A percentile compares a stretch with the other conserved stretches of the same genome.
Evolutionary conservation across 2,329 filamentous ascomycete species (phyloP).

Genomic region (Neoarthrinium moseri): DNA sequence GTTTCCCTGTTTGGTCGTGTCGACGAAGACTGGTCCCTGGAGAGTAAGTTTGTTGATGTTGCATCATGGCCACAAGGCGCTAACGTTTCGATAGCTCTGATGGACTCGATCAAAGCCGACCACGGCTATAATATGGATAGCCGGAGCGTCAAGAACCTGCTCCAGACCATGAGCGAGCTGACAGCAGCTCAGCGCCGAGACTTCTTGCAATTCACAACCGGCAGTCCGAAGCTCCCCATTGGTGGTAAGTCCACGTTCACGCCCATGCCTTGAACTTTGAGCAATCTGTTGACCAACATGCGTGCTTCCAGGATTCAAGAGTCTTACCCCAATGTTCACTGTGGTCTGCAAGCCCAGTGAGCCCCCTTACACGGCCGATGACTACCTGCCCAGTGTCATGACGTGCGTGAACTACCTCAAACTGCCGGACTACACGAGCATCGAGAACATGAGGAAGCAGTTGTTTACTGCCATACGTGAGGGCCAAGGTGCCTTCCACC

Average conservation of each 20-base stretch:
- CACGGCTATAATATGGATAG: slow-evolving; percentile 99
- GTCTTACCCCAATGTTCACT: slow-evolving; percentile 95
- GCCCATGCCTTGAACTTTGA: too few species aligned
- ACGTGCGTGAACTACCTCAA: slow-evolving; percentile 99
- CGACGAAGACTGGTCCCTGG: slow-evolving; percentile 95
- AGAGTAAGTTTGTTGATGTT: slow-evolving; percentile 77
- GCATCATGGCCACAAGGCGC: too few species aligned
- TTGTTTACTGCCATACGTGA: slow-evolving; percentile 86
- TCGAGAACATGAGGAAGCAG: slow-evolving; percentile 75
- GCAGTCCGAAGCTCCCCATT: slow-evolving; percentile 96
- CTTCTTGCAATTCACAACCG: slow-evolving; percentile 96
- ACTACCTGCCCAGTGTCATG: slow-evolving; percentile 99
- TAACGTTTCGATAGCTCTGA: slow-evolving; percentile 63
- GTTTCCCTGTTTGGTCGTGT: slow-evolving; percentile 91
- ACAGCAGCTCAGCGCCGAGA: slow-evolving; percentile 74
- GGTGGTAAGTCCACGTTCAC: slow-evolving; percentile 91
- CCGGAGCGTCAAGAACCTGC: slow-evolving; percentile 86
- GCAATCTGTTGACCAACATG: background rate
- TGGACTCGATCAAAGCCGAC: slow-evolving; percentile 98
- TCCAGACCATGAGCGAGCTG: slow-evolving; percentile 93
- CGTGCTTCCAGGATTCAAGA: slow-evolving; percentile 75
- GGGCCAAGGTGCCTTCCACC: slow-evolving; percentile 95
- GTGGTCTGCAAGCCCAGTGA: slow-evolving; percentile 99
- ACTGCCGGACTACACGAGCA: slow-evolving; percentile 84
- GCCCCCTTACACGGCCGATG: slow-evolving; percentile 86